Percentiles rank a stretch among this genome's conserved stretches.
Evolutionary conservation across 345 rosid genomes (phyloP).

Genomic region (Hibiscus trionum): DNA sequence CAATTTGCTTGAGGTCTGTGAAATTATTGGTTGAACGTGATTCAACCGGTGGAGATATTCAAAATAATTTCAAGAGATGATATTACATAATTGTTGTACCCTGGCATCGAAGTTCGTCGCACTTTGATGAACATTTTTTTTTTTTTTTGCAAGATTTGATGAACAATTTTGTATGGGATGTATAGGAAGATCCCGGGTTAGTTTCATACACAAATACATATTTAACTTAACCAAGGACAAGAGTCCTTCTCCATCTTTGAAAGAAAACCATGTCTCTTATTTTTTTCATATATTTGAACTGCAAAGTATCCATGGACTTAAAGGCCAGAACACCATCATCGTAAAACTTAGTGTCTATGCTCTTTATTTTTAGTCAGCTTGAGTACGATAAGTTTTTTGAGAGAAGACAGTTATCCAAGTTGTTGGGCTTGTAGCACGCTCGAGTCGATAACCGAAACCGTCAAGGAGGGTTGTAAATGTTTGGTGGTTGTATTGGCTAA

Average conservation of each 20-base stretch:
- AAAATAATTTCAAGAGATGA: not conserved
- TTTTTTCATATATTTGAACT: not conserved
- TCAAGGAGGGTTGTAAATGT: no score
- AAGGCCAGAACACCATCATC: conserved; percentile 8
- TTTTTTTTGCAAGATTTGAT: no score
- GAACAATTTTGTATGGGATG: not conserved
- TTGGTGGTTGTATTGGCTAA: no score
- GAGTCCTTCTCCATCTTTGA: not conserved
- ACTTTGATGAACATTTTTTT: no score
- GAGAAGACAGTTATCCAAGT: conserved; percentile 21
- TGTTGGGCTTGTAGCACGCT: no score
- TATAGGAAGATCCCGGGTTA: not conserved
- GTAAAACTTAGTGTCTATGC: conserved; percentile 17
- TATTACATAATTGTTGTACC: not conserved
- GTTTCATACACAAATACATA: not conserved
- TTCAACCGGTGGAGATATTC: not conserved
- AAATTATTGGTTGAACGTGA: not conserved
- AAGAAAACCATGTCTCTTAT: conserved; percentile 13
- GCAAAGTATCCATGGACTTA: conserved; percentile 7
- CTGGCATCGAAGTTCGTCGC: not conserved
- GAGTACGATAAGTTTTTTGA: conserved; percentile 8
- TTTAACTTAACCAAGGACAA: not conserved
- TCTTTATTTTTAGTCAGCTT: not conserved
- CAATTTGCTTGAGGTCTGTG: not conserved
- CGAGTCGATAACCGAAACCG: no score